Evolutionary conservation across 2,329 filamentous ascomycete species (phyloP), one percentile per base, ranked within the genome.

Genomic region (Diaporthe sp.): DNA sequence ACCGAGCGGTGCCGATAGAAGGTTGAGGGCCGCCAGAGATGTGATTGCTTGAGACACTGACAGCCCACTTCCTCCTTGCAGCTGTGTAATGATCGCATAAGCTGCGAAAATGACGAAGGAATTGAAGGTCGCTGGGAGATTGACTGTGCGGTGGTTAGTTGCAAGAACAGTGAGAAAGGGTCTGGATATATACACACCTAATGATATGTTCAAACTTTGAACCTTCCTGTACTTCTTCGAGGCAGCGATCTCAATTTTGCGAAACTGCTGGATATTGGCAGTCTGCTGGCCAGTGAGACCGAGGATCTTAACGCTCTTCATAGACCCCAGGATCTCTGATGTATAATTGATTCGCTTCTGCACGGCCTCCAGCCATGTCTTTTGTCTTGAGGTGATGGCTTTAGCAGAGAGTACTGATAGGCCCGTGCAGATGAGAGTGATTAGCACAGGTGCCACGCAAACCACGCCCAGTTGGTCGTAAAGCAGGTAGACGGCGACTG

Each of bases 261-360:
- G 77, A 19, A 80, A 44, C 6, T 73, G 72, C 28, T 78, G 75
- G 13, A 81, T 78, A 13, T 77, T 74, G 0, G 72, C 67, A 61
- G 80, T 81, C 81, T 78, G 87, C 4, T 83, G 83, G 17, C 85
- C 80, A 46, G 84, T 85, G 12, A 90, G 78, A 0, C 88, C 88
- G 0, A 86, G 83, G 72, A 89, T 85, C 77, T 89, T 90, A 73
- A 89, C 83, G 25, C 85, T 86, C 77, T 88, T 89, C 82, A 90
- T 89, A 25, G 85, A 86, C 5, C 83, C 84, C 0, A 90, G 81
- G 77, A 88, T 86, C 6, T 84, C 83, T 8, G 86, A 82, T 0
- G 88, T 90, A 22, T 85, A 84, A 8, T 84, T 86, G 28, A 90
- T 86, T 3, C 88, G 85, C 37, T 82, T 82, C 78, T 90, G 84